Evolutionary conservation across 192 early-diverging fungal genomes (phyloP).

Genomic region (Blastocladiella britannica): DNA sequence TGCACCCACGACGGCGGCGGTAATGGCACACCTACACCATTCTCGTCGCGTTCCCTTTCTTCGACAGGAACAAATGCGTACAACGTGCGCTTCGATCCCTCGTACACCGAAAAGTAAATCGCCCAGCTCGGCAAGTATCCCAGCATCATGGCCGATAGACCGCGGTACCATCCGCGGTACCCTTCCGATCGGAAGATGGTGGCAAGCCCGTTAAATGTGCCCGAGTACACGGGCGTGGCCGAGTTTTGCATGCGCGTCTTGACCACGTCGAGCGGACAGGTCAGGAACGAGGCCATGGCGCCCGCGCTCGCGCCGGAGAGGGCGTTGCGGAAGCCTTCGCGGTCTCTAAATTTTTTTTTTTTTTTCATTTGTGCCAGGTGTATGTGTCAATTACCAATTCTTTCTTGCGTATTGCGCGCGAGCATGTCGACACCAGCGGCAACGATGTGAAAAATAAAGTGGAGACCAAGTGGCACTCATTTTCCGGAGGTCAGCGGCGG

Average conservation of each 20-base stretch:
- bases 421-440: too few species aligned
- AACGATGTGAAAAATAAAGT: too few species aligned
- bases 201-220: conserved; percentile 37
- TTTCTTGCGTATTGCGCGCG: too few species aligned
- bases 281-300: conserved; percentile 56
- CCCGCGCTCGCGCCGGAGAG: conserved; percentile 67
- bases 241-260: conserved; percentile 90
- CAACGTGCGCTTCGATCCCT: conserved; percentile 39
- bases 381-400: too few species aligned
- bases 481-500: too few species aligned
- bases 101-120: conserved; percentile 81
- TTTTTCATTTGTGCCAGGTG: too few species aligned
- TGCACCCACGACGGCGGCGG: background rate
- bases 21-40: background rate
- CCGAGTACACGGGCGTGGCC: conserved; percentile 14
- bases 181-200: conserved; percentile 65
- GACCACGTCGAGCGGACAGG: conserved; percentile 82
- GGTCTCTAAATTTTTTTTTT: too few species aligned
- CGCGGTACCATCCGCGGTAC: conserved; percentile 68
- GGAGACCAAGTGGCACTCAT: too few species aligned
- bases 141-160: conserved; percentile 64
- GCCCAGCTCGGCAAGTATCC: conserved; percentile 82
- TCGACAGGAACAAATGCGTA: background rate
- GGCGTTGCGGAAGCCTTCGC: conserved; percentile 46
- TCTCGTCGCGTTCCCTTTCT: background rate